phyloP scores from a whole-genome alignment of 352 stramenopile genomes.

The Phytophthora ohioensis region DNA sequence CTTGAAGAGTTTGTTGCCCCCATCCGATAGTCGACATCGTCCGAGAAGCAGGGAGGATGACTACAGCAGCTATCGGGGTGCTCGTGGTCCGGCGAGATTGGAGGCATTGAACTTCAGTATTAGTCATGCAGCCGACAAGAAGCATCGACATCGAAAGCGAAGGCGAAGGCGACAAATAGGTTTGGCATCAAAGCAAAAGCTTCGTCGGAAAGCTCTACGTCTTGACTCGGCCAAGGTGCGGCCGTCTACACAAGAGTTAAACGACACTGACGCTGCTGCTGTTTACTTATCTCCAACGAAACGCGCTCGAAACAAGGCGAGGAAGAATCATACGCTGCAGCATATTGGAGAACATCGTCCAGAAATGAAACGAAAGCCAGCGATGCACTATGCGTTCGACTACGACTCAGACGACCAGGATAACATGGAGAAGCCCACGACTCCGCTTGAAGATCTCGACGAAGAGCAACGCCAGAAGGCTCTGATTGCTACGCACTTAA shows the following conservation, averaged over 20 bases:
- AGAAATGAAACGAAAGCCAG: slow-evolving; percentile 17
- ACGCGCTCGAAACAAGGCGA: slow-evolving; percentile 20
- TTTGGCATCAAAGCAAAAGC: slow-evolving; percentile 23
- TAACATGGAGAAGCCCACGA: not conserved
- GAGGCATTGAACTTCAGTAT: slow-evolving; percentile 51
- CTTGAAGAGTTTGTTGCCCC: slow-evolving; percentile 66
- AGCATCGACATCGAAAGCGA: slow-evolving; percentile 19
- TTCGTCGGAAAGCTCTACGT: slow-evolving; percentile 58
- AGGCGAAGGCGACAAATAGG: slow-evolving; percentile 18
- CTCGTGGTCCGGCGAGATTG: slow-evolving; percentile 41
- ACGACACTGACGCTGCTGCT: slow-evolving; percentile 13
- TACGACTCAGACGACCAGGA: slow-evolving; percentile 45
- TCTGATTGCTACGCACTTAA: slow-evolving; percentile 65
- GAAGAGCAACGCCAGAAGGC: slow-evolving; percentile 60
- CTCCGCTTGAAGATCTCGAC: slow-evolving; percentile 53
- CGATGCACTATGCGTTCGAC: slow-evolving; percentile 42
- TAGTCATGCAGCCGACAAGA: slow-evolving; percentile 8
- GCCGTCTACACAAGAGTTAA: slow-evolving; percentile 32
- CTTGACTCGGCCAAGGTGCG: slow-evolving; percentile 52
- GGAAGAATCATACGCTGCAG: slow-evolving; percentile 18
- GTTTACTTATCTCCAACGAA: slow-evolving; percentile 23
- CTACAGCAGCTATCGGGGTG: slow-evolving; percentile 14
- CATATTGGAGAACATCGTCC: slow-evolving; percentile 14
- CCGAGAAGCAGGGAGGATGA: slow-evolving; percentile 36
- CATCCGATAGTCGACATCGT: slow-evolving; percentile 22